Conservation (phyloP, 1,284 basidiomycete genomes). For the Cutaneotrichosporon arboriforme region DNA sequence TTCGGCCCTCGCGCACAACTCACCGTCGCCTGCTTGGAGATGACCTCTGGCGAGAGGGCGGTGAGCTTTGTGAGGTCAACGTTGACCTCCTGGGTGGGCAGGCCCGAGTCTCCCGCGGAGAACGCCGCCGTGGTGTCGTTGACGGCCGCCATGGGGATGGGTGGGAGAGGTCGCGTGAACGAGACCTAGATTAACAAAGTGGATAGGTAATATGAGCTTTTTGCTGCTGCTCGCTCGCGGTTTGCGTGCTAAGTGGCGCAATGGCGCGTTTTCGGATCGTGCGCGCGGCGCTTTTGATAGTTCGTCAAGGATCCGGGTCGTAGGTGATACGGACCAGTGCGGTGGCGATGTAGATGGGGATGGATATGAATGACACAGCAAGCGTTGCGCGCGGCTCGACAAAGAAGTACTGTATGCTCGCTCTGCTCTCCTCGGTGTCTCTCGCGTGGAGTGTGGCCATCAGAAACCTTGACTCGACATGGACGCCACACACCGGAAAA, state of each 20-base stretch:
- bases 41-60: constrained; percentile 90
- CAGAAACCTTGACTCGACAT: neutral
- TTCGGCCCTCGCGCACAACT: constrained; percentile 8
- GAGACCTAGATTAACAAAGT: neutral
- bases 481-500: neutral
- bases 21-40: constrained; percentile 83
- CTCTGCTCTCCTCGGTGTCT: too few relatives aligned
- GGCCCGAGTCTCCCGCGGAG: constrained; percentile 15
- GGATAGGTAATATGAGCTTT: neutral
- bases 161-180: neutral
- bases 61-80: constrained; percentile 76
- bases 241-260: neutral
- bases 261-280: neutral
- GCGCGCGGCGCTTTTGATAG: constrained; percentile 1
- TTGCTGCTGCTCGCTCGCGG: neutral
- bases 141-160: constrained; percentile 17
- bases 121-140: constrained; percentile 36
- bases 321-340: neutral
- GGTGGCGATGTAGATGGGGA: neutral
- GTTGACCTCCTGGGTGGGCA: constrained; percentile 50
- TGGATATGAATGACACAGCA: neutral
- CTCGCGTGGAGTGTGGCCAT: too few relatives aligned
- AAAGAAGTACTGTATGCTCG: too few relatives aligned
- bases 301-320: neutral
- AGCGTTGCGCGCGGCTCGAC: too few relatives aligned